These are phyloP conservation scores for Ustilago crameri DNA, from an alignment of 1,284 basidiomycete species.

Conservation along the genomic window DNA sequence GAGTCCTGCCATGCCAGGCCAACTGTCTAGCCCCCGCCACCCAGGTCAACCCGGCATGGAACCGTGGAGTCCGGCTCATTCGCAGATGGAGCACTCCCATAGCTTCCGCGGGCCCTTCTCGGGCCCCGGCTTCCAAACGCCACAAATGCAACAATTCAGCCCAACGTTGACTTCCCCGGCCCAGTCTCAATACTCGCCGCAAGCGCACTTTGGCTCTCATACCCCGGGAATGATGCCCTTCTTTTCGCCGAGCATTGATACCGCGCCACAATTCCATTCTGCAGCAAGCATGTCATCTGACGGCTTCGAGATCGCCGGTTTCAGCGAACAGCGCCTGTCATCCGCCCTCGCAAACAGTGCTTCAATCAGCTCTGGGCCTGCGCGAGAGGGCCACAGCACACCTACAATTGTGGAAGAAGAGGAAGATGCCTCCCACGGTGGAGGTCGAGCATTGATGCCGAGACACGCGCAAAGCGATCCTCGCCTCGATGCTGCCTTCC, in stretches of 20 bases:
- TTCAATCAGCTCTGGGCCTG: constrained; percentile 36
- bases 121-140: constrained; percentile 43
- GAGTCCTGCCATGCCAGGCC: constrained; percentile 25
- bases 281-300: constrained; percentile 20
- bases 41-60: constrained; percentile 24
- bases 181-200: constrained; percentile 50
- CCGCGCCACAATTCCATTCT: constrained; percentile 27
- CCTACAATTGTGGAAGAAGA: constrained; percentile 64
- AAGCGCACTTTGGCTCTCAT: constrained; percentile 39
- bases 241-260: constrained; percentile 41
- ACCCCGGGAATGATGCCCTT: constrained; percentile 28
- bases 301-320: constrained; percentile 44
- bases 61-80: constrained; percentile 34
- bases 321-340: constrained; percentile 53
- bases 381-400: constrained; percentile 52
- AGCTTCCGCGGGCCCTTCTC: constrained; percentile 29
- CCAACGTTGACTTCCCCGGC: constrained; percentile 43
- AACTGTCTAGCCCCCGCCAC: constrained; percentile 28
- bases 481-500: constrained; percentile 22
- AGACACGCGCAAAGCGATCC: constrained; percentile 16
- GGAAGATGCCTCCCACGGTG: constrained; percentile 27
- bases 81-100: constrained; percentile 31
- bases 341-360: constrained; percentile 54
- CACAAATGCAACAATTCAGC: constrained; percentile 46
- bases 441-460: constrained; percentile 12